These are phyloP conservation scores for Anastatica hierochuntica DNA, from an alignment of 345 rosid genomes.

Conservation along the genomic window DNA sequence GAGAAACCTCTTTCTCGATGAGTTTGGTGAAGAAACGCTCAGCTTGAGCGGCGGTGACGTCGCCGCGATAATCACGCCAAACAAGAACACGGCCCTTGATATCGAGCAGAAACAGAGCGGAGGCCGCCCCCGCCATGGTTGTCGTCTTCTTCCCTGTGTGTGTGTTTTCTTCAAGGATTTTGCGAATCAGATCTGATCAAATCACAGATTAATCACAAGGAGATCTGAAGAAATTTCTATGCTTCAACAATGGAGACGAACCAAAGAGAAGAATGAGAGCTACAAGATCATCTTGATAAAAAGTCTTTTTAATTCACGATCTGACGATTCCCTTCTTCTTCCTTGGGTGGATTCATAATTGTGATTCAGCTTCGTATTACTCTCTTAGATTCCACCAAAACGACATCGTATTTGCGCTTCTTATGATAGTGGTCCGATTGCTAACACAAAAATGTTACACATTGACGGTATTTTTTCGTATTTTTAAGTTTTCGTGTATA, in stretches of 20 bases:
- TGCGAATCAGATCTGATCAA: constrained; percentile 26
- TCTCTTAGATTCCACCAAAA: neutral
- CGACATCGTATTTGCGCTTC: constrained; percentile 8
- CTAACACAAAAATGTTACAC: no score
- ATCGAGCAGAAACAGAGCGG: constrained; percentile 75
- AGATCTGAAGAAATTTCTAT: constrained; percentile 16
- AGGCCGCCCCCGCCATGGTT: constrained; percentile 78
- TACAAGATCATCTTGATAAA: neutral
- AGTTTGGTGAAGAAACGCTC: constrained; percentile 83
- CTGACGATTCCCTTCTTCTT: no score
- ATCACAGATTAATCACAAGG: neutral
- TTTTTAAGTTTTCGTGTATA: no score
- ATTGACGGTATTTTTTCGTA: no score
- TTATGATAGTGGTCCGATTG: no score
- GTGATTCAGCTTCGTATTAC: neutral
- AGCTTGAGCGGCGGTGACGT: constrained; percentile 62
- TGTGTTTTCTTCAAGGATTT: constrained; percentile 1
- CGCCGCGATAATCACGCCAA: constrained; percentile 87
- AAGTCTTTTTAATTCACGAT: no score
- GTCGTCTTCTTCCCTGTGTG: no score
- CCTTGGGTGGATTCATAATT: no score
- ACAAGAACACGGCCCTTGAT: constrained; percentile 68
- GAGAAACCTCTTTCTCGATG: constrained; percentile 81
- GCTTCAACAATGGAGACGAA: constrained; percentile 8
- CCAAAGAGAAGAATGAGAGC: no score